phyloP scores from a whole-genome alignment of 805 yeast species.

The Citeromyces matritensis region DNA sequence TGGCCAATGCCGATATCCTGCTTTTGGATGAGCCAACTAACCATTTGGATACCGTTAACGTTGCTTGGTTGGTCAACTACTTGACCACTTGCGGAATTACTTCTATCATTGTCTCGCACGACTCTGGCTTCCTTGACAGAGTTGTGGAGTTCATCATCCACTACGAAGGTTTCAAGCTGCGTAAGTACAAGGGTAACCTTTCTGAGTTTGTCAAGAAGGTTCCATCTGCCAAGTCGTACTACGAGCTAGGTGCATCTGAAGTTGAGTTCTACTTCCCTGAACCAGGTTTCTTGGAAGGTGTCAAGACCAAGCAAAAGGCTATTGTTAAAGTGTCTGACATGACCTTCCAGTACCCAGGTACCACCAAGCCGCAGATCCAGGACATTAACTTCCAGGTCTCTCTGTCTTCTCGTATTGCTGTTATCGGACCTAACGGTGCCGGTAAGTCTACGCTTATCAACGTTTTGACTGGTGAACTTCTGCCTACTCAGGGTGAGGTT shows the following conservation, averaged over 20 bases:
- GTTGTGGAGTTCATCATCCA: constrained; percentile 97
- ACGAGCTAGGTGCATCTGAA: constrained; percentile 97
- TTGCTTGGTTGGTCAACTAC: constrained; percentile 99
- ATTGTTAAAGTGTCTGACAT: constrained; percentile 95
- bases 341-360: constrained; percentile 99
- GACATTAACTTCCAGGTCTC: constrained; percentile 98
- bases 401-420: constrained; percentile 98
- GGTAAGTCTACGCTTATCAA: constrained; percentile 99
- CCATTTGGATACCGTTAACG: constrained; percentile 99
- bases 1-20: constrained; percentile 95
- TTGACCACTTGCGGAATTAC: constrained; percentile 86
- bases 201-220: constrained; percentile 97
- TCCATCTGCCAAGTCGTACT: constrained; percentile 97
- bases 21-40: constrained; percentile 99
- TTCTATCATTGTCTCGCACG: constrained; percentile 97
- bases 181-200: constrained; percentile 99
- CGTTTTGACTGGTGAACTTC: constrained; percentile 97
- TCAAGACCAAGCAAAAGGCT: constrained; percentile 99
- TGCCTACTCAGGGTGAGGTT: constrained; percentile 97
- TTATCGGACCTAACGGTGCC: constrained; percentile 99
- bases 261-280: constrained; percentile 96
- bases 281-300: constrained; percentile 99
- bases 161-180: constrained; percentile 98
- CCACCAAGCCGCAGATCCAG: constrained; percentile 83
- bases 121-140: constrained; percentile 97